phyloP scores from a whole-genome alignment of 805 yeast genomes.

The Starmerella sirachaensis region DNA sequence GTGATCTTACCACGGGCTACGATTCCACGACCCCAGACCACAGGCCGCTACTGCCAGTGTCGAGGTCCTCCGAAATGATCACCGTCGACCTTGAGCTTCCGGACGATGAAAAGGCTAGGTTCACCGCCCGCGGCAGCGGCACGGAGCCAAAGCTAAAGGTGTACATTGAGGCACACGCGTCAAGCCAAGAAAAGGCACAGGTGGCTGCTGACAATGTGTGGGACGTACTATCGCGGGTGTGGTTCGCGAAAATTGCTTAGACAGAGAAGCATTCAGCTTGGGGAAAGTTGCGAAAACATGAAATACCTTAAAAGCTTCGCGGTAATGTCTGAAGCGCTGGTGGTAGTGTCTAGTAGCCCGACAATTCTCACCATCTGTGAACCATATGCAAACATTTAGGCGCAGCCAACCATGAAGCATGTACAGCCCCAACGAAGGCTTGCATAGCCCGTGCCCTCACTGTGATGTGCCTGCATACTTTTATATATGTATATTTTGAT shows the following conservation, averaged over 20 bases:
- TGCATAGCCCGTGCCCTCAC: no score
- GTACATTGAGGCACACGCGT: slow-evolving; percentile 66
- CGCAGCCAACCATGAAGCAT: no score
- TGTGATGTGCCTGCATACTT: no score
- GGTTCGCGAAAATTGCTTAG: slow-evolving; percentile 38
- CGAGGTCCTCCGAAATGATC: slow-evolving; percentile 73
- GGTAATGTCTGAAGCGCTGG: no score
- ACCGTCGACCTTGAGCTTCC: slow-evolving; percentile 40
- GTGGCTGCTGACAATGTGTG: slow-evolving; percentile 53
- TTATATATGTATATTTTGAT: no score
- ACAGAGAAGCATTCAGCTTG: not conserved
- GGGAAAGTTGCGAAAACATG: no score
- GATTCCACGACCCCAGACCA: slow-evolving; percentile 55
- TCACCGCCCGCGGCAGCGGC: slow-evolving; percentile 89
- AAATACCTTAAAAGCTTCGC: no score
- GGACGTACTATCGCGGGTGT: slow-evolving; percentile 49
- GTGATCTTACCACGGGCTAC: slow-evolving; percentile 74
- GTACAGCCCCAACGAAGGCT: no score
- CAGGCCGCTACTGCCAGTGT: slow-evolving; percentile 57
- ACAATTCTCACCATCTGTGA: no score
- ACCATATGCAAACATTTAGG: no score
- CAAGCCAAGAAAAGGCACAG: slow-evolving; percentile 37
- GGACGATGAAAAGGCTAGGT: slow-evolving; percentile 39
- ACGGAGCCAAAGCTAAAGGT: slow-evolving; percentile 92
- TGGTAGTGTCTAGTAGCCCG: no score